A percentile compares a stretch with the other conserved stretches of the same genome.
phyloP scores from a whole-genome alignment of 108 stramenopile species.

The Cyclotella sp. region DNA sequence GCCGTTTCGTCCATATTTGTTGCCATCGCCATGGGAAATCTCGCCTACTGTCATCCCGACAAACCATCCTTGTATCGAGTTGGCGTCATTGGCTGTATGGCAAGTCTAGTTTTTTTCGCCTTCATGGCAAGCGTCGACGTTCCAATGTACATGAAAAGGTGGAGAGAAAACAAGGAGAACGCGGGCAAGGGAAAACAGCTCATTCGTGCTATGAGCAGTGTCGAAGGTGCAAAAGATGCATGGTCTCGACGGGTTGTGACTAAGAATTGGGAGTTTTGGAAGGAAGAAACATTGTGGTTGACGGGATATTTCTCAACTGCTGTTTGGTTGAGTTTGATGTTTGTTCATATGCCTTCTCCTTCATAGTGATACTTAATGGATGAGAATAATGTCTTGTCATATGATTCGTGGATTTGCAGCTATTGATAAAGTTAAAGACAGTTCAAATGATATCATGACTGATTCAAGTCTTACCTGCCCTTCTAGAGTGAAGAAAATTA shows the following conservation, averaged over 20 bases:
- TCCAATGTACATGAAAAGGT: slow-evolving; percentile 50
- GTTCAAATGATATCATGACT: too few relatives aligned
- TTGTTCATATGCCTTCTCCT: slow-evolving; percentile 41
- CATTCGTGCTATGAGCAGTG: slow-evolving; percentile 14
- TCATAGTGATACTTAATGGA: not conserved
- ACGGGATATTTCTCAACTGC: slow-evolving; percentile 48
- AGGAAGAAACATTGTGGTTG: slow-evolving; percentile 49
- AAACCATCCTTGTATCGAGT: not conserved
- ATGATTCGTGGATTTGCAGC: too few relatives aligned
- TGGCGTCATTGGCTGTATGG: slow-evolving; percentile 22
- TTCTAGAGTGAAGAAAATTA: too few relatives aligned
- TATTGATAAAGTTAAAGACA: too few relatives aligned
- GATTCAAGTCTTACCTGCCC: too few relatives aligned
- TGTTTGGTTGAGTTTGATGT: slow-evolving; percentile 52
- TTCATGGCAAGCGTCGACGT: slow-evolving; percentile 54
- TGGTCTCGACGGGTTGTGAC: slow-evolving; percentile 38
- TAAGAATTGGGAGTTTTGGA: slow-evolving; percentile 49
- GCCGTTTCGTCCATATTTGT: slow-evolving; percentile 26
- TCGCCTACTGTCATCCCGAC: slow-evolving; percentile 23
- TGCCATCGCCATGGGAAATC: slow-evolving; percentile 14
- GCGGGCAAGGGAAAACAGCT: not conserved
- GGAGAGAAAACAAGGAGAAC: slow-evolving; percentile 30
- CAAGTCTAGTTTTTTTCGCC: slow-evolving; percentile 19
- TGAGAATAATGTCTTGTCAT: too few relatives aligned
- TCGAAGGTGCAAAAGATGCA: slow-evolving; percentile 44